Percentiles rank a stretch among this genome's conserved stretches.
Evolutionary conservation across 2,329 filamentous ascomycete species (phyloP).

Genomic region (Fusarium nelsonii): DNA sequence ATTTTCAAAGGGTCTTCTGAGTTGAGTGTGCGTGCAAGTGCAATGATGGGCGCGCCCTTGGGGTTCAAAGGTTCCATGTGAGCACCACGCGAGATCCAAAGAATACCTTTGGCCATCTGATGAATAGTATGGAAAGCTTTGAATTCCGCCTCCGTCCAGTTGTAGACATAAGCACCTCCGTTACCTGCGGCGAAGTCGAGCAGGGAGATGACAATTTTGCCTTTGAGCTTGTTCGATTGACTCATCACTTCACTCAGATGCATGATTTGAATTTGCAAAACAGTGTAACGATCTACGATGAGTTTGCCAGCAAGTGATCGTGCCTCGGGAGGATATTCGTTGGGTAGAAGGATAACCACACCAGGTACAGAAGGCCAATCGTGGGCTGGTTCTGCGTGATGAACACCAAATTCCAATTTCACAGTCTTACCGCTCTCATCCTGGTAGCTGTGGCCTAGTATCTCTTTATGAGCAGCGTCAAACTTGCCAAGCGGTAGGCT

Average conservation of each 20-base stretch:
- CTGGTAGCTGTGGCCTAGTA: constrained; percentile 3
- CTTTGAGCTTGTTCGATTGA: constrained; percentile 34
- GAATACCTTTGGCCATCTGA: constrained; percentile 52
- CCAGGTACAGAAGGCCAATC: constrained; percentile 1
- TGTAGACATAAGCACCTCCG: constrained; percentile 51
- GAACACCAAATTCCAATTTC: constrained; percentile 17
- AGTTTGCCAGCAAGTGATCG: constrained; percentile 23
- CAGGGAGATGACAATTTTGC: constrained; percentile 59
- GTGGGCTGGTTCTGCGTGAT: not conserved
- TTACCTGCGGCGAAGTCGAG: constrained; percentile 56
- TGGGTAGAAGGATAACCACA: constrained; percentile 39
- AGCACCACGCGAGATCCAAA: constrained; percentile 63
- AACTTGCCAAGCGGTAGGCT: not conserved
- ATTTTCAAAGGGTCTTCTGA: constrained; percentile 62
- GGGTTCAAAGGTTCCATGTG: constrained; percentile 55
- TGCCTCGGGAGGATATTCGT: constrained; percentile 18
- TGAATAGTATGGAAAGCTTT: constrained; percentile 57
- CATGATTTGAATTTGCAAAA: constrained; percentile 8
- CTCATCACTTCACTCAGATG: constrained; percentile 21
- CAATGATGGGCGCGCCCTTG: constrained; percentile 57
- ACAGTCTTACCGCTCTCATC: not conserved
- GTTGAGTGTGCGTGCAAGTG: constrained; percentile 61
- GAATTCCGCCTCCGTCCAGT: constrained; percentile 57
- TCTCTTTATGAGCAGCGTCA: not conserved
- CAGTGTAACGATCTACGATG: constrained; percentile 6